Evolutionary conservation across 192 early-diverging fungal genomes (phyloP), one percentile per base, ranked within the genome.

Genomic region (Obelidium mucronatum): DNA sequence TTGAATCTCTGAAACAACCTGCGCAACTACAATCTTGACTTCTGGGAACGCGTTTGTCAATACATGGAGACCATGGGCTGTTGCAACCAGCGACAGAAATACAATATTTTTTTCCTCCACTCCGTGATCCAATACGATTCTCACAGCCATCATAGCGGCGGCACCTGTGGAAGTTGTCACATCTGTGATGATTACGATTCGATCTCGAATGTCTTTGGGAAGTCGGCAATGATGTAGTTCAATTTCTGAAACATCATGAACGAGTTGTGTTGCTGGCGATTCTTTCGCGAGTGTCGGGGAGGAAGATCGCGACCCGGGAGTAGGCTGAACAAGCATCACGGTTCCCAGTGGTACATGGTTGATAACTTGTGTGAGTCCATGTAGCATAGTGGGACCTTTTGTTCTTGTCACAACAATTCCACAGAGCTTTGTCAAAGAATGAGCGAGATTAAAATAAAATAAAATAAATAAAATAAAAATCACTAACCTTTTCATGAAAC

Each of bases 61-160:
- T 1, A 91, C 91, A 64, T 92, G 89, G 2, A 96, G 68, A 26
- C 95, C 95, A 61, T 89, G 88, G 19, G 91, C 87, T 0, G 93
- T 88, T 6, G 96, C 89, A 37, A 98, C 83, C 72, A 96, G 88
- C 3, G 92, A 90, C 40, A 95, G 74, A 78, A 97, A 96, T 19
- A 96, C 88, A 56, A 98, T 96, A 60, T 88, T 83, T 30, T 82
- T 75, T 58, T 95, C 93, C 0, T 89, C 90, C 2, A 97, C 92
- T 70, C 92, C 90, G 71, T 98, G 95, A 82, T 98, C 97, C 5
- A 95, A 78, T 64, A 97, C 85, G 37, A 97, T 94, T 40, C 95
- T 90, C 44, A 98, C 93, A 19, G 97, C 96, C 97, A 98, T 98
- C 84, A 98, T 75, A 2, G 94, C 96, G 4, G 94, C 94, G 3